Percentiles rank a stretch among this genome's conserved stretches.
phyloP scores from a whole-genome alignment of 257 asterid genomes.

The Solanum piurae region DNA sequence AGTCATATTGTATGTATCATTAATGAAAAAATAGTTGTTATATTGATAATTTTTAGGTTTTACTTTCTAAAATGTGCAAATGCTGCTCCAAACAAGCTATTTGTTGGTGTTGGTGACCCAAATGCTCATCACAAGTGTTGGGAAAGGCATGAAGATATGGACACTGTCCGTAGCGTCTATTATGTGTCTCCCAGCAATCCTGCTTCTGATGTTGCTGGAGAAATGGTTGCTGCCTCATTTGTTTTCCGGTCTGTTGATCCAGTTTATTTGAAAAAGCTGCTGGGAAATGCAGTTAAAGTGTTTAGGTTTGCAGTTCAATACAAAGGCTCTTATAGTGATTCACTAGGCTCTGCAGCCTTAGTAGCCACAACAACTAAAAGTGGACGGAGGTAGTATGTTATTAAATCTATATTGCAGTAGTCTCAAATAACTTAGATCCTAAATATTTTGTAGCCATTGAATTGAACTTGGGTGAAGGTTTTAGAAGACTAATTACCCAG shows the following conservation, averaged over 20 bases:
- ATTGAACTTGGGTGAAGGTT: too few species aligned
- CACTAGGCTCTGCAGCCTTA: conserved; percentile 44
- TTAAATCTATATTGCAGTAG: too few species aligned
- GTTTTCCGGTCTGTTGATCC: conserved; percentile 53
- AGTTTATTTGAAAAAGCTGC: conserved; percentile 30
- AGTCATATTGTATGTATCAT: too few species aligned
- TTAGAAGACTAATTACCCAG: too few species aligned
- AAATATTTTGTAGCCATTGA: too few species aligned
- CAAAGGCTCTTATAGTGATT: conserved; percentile 72
- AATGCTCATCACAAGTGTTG: conserved; percentile 61
- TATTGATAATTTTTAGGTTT: background rate
- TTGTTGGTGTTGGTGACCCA: conserved; percentile 85
- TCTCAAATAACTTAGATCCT: too few species aligned
- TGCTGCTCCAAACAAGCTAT: conserved; percentile 57
- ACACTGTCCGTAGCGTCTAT: conserved; percentile 42
- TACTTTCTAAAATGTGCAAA: conserved; percentile 74
- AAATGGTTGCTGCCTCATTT: conserved; percentile 80
- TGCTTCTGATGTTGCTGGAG: conserved; percentile 86
- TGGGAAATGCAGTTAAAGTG: conserved; percentile 44
- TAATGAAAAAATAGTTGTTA: too few species aligned
- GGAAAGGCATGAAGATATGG: conserved; percentile 93
- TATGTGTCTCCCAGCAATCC: conserved; percentile 53
- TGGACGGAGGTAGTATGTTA: too few species aligned
- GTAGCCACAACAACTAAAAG: too few species aligned
- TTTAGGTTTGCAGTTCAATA: conserved; percentile 53